Conservation (phyloP, 352 stramenopile genomes). For the Phytophthora palmivora region DNA sequence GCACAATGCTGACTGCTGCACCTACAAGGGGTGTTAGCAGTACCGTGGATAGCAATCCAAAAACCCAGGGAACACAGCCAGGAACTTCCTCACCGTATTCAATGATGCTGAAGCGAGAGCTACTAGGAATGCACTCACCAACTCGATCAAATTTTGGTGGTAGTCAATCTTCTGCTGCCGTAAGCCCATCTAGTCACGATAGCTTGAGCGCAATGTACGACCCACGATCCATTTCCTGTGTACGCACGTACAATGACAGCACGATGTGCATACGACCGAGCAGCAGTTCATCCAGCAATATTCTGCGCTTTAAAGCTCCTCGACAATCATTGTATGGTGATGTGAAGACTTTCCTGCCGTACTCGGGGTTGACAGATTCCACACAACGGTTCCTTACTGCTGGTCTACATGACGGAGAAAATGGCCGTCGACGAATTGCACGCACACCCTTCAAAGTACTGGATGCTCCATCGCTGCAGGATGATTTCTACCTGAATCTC, state of each 20-base stretch:
- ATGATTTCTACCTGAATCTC: conserved; percentile 99
- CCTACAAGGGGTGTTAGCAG: conserved; percentile 1
- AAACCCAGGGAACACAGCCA: conserved; percentile 16
- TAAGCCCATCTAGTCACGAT: conserved; percentile 27
- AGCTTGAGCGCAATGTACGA: conserved; percentile 40
- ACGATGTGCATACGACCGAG: conserved; percentile 40
- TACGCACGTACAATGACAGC: conserved; percentile 40
- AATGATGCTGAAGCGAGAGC: conserved; percentile 80
- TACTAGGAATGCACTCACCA: conserved; percentile 69
- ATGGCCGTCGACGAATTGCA: conserved; percentile 79
- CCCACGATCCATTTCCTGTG: conserved; percentile 27
- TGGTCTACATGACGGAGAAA: conserved; percentile 30
- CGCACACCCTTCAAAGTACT: conserved; percentile 98
- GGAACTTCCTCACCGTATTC: conserved; percentile 59
- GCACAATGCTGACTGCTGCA: conserved; percentile 2
- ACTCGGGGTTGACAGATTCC: conserved; percentile 49
- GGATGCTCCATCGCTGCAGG: conserved; percentile 95
- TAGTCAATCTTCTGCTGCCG: conserved; percentile 22
- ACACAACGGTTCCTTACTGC: conserved; percentile 39
- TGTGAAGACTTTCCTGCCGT: conserved; percentile 59
- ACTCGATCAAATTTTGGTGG: conserved; percentile 37
- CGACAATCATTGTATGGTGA: conserved; percentile 66
- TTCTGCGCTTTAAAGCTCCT: conserved; percentile 78
- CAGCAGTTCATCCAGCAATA: conserved; percentile 58
- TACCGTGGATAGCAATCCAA: conserved; percentile 23